Evolutionary conservation across 257 asterid genomes (phyloP), one percentile per base, ranked within the genome.

Genomic region (Petunia secreta): DNA sequence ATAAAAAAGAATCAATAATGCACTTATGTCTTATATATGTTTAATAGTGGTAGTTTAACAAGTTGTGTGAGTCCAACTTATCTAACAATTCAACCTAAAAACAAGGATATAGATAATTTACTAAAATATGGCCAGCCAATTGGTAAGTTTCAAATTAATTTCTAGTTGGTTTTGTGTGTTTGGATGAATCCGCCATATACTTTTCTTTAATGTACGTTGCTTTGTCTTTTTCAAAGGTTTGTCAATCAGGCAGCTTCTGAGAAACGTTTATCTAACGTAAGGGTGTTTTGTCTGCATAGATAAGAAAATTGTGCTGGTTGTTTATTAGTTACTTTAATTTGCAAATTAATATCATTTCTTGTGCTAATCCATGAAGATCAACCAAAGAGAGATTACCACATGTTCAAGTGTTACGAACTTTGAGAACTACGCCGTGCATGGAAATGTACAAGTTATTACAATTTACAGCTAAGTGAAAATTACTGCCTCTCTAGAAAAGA

Each of bases 401-500:
- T 15, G 37, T 58, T 38, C 34, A 75, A 54, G 8, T 53, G 15
- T 36, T 53, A 3, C 6, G 6, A 38, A 34, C 80, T 58, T 77
- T n/a, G 68, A 41, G 11, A 59, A 48, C 25, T 77, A 77, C 80
- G 71, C 11, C 41, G 44, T 34, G 5, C 58, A 58, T n/a, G 67
- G 41, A 75, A 75, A 57, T 43, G 8, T 57, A 75, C 68, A 16
- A 5, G 46, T 4, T 57, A 36, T 75, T 74, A 76, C 25, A 25
- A 25, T 46, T 75, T 74, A 66, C 82, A 62, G 73, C 14, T 82
- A 84, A 74, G 57, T 78, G 63, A 63, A 78, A 86, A 80, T 85
- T 78, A 77, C 16, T 63, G 60, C 6, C 76, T 46, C 41, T 50
- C 16, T 25, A 41, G 10, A 46, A 69, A 69, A 69, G 25, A 69